phyloP scores from a whole-genome alignment of 192 early-diverging fungal genomes.

The Backusella australiensis region DNA sequence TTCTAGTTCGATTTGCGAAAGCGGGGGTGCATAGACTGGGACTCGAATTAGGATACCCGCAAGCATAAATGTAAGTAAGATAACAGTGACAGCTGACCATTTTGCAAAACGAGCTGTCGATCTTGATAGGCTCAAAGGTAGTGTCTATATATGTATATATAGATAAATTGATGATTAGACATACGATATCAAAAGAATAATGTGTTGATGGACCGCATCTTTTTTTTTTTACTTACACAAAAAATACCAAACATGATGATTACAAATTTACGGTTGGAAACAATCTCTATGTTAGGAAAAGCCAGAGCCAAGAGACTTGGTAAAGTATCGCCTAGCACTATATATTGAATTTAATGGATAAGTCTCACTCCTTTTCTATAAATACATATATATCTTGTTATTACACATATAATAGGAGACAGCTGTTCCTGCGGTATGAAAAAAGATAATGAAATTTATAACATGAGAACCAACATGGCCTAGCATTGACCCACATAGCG shows the following conservation, averaged over 20 bases:
- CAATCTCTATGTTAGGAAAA: constrained; percentile 23
- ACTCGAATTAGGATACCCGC: constrained; percentile 54
- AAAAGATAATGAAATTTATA: constrained; percentile 53
- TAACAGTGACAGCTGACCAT: constrained; percentile 54
- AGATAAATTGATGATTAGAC: not conserved
- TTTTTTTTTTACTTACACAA: constrained; percentile 17
- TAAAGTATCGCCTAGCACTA: constrained; percentile 49
- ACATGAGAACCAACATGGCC: constrained; percentile 49
- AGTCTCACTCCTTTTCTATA: not conserved
- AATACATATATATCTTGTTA: not conserved
- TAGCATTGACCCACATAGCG: constrained; percentile 42
- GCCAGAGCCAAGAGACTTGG: constrained; percentile 34
- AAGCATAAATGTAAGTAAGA: constrained; percentile 60
- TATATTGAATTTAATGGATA: not conserved
- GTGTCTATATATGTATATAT: constrained; percentile 27
- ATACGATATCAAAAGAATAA: not conserved
- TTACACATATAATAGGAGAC: constrained; percentile 22
- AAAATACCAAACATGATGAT: constrained; percentile 31
- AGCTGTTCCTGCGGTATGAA: constrained; percentile 40
- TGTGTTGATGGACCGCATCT: not conserved
- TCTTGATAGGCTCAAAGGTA: constrained; percentile 60
- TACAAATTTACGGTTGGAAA: constrained; percentile 27
- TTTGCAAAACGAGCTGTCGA: constrained; percentile 56
- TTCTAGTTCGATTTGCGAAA: constrained; percentile 10
- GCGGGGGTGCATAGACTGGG: constrained; percentile 41